Evolutionary conservation across 495 filamentous ascomycete genomes (phyloP).

Genomic region (Xylaria palmicola): DNA sequence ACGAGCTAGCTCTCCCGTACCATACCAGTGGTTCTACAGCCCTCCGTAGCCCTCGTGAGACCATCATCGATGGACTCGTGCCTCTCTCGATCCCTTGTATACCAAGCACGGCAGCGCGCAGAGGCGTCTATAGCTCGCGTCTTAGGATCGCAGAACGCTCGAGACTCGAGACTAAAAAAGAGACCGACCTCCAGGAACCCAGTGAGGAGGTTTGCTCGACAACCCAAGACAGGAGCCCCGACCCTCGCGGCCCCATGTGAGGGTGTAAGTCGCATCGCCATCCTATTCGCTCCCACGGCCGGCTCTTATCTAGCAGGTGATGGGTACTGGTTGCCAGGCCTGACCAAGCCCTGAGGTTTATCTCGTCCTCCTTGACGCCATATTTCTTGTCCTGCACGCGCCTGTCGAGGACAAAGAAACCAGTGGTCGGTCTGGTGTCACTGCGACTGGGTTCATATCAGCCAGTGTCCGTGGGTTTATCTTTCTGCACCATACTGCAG

Average conservation of each 20-base stretch:
- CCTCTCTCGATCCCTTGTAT: too few species aligned
- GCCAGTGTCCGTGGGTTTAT: slow-evolving; percentile 1
- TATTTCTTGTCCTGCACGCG: not conserved
- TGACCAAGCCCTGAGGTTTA: slow-evolving; percentile 5
- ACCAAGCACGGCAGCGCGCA: too few species aligned
- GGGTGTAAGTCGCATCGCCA: not conserved
- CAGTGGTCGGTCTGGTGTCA: not conserved
- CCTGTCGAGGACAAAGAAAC: not conserved
- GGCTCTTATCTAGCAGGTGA: slow-evolving; percentile 14
- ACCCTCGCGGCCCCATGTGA: slow-evolving; percentile 1
- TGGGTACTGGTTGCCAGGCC: not conserved
- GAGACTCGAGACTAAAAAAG: not conserved
- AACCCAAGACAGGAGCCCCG: not conserved
- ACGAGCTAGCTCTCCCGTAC: too few species aligned
- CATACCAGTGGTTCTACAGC: too few species aligned
- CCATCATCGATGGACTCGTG: too few species aligned
- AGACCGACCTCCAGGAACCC: not conserved
- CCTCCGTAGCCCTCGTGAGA: too few species aligned
- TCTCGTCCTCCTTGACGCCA: slow-evolving; percentile 12
- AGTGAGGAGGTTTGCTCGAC: not conserved
- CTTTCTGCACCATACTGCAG: slow-evolving; percentile 11
- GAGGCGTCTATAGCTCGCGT: not conserved
- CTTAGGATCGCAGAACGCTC: slow-evolving; percentile 1
- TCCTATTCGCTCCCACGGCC: slow-evolving; percentile 13
- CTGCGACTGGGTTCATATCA: not conserved